Evolutionary conservation across 495 filamentous ascomycete genomes (phyloP), one percentile per base, ranked within the genome.

Genomic region (Penicillium angulare): DNA sequence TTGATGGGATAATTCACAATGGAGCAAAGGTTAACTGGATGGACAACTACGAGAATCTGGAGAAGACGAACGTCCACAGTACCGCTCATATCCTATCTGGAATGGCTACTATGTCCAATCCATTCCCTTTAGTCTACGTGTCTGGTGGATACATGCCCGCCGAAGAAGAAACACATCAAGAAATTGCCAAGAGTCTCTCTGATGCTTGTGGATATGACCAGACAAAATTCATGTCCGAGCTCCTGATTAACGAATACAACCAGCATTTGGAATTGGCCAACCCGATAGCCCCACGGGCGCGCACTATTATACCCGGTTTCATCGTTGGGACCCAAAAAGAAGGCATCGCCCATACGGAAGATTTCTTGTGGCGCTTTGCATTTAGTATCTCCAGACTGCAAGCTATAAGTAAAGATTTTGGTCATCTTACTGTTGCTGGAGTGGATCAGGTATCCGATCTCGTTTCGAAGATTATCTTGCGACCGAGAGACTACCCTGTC

Each of bases 1-100:
- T 47, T 26, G 52, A 61, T 26, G 51, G 59, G 5, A 55, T 69
- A 10, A 68, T 71, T 24, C 68, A 71, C 44, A 68, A 66, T 29
- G 68, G 61, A 8, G 67, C 68, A 12, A 5, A 29, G 15, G 66
- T 71, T 17, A 47, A 68, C 34, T 73, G 60, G 62, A 38, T 55
- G 16, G 52, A 51, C 8, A 32, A 23, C 16, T 67, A 52, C 26
- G 32, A 31, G 20, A 41, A 39, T 8, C 48, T 72, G 2, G 53
- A 61, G 47, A 27, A 47, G 1, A 44, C 48, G 10, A 72, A 72
- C 48, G 55, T 69, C 1, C 20, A 49, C 21, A 64, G 61, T 3
- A 71, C 68, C 0, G 22, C 50, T 4, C 39, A 53, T 5, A 49
- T 70, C 9, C 50, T 70, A 1, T 23, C 22, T 8, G 60, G 12